Conservation (phyloP, 2,329 filamentous ascomycete species). For the Xylaria digitata region DNA sequence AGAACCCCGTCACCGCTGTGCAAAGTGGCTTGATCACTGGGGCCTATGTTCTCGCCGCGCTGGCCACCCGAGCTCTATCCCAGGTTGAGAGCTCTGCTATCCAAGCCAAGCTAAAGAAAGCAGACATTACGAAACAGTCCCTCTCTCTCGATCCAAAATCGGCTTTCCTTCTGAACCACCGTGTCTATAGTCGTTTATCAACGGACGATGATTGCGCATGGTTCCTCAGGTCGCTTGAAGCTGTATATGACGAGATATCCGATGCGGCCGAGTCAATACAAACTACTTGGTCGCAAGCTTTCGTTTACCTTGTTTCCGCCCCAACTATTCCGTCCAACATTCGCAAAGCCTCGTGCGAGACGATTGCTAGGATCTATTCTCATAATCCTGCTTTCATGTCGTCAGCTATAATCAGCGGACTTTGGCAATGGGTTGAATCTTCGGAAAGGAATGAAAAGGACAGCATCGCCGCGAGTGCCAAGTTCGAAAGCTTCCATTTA, state of each 20-base stretch:
- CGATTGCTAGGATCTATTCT: conserved; percentile 74
- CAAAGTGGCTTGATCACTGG: conserved; percentile 86
- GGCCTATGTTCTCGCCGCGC: conserved; percentile 77
- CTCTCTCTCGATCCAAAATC: conserved; percentile 80
- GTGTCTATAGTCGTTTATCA: conserved; percentile 83
- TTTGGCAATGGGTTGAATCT: conserved; percentile 83
- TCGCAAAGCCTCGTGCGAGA: conserved; percentile 70
- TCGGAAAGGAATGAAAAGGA: conserved; percentile 82
- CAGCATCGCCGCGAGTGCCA: conserved; percentile 73
- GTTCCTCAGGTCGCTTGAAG: conserved; percentile 76
- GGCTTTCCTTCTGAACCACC: conserved; percentile 86
- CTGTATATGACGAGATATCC: conserved; percentile 66
- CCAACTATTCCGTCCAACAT: conserved; percentile 69
- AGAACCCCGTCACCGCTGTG: conserved; percentile 81
- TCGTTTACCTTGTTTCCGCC: conserved; percentile 81
- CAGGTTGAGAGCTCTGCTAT: conserved; percentile 65
- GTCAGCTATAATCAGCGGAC: conserved; percentile 72
- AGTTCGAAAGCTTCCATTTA: conserved; percentile 72
- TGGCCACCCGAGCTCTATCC: conserved; percentile 68
- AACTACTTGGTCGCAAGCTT: conserved; percentile 82
- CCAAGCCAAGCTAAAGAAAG: conserved; percentile 65
- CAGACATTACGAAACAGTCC: conserved; percentile 71
- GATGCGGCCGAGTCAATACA: conserved; percentile 64
- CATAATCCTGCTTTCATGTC: conserved; percentile 68
- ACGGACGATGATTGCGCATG: conserved; percentile 81